Evolutionary conservation across 208 protist genomes (phyloP).

Genomic region (Plasmodiophora brassicae): DNA sequence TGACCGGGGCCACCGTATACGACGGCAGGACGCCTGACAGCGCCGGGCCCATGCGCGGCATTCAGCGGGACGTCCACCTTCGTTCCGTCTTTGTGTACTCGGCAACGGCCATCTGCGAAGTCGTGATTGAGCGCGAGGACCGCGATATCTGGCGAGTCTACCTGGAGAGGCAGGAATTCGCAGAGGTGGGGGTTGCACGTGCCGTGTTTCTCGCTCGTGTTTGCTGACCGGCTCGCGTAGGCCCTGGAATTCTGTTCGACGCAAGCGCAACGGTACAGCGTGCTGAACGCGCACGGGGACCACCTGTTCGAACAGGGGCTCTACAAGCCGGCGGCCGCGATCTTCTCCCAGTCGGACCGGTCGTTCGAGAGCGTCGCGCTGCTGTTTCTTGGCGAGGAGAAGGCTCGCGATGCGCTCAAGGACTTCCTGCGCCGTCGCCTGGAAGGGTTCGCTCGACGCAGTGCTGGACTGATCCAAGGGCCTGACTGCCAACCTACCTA

Average conservation of each 20-base stretch:
- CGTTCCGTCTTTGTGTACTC: neutral
- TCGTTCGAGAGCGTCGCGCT: neutral
- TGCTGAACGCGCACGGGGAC: neutral
- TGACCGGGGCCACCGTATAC: neutral
- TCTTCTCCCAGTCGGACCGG: constrained; percentile 3
- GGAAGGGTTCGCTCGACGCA: neutral
- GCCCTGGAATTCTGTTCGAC: constrained; percentile 4
- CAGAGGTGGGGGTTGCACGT: neutral
- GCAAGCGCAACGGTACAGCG: neutral
- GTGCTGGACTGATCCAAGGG: neutral
- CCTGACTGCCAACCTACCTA: neutral
- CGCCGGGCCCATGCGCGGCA: neutral
- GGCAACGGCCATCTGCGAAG: neutral
- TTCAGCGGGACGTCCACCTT: neutral
- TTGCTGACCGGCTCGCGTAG: neutral
- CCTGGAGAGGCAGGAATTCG: constrained; percentile 14
- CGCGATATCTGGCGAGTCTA: constrained; percentile 7
- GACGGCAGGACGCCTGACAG: neutral
- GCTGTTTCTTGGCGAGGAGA: neutral
- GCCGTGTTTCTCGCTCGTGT: neutral
- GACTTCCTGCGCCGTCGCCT: constrained; percentile 3
- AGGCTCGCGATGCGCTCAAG: neutral
- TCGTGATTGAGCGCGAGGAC: neutral
- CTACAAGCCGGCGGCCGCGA: constrained; percentile 12
- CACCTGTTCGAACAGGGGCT: neutral